Evolutionary conservation across 257 asterid genomes (phyloP).

Genomic region (Ligustrum vulgare): DNA sequence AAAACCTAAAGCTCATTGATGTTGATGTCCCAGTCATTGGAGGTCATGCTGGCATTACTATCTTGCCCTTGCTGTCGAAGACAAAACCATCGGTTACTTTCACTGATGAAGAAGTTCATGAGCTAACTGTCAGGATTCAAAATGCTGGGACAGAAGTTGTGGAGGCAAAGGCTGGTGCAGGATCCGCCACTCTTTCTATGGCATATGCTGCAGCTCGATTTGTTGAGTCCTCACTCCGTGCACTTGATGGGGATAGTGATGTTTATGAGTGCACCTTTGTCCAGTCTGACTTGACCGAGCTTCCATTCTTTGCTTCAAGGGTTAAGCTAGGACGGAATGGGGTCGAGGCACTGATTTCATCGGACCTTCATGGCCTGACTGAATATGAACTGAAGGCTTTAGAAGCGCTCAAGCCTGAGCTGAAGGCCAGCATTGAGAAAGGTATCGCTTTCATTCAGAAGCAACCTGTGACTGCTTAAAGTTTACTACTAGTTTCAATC

Average conservation of each 20-base stretch:
- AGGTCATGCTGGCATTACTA: slow-evolving; percentile 39
- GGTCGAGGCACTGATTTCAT: slow-evolving; percentile 14
- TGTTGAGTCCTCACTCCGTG: slow-evolving; percentile 20
- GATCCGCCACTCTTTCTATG: slow-evolving; percentile 41
- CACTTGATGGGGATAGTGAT: slow-evolving; percentile 18
- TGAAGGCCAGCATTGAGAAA: slow-evolving; percentile 18
- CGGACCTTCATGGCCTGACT: slow-evolving; percentile 12
- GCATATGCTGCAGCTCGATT: slow-evolving; percentile 29
- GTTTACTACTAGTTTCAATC: neutral
- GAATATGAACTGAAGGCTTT: slow-evolving; percentile 14
- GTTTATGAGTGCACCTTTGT: slow-evolving; percentile 14
- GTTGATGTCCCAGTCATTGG: slow-evolving; percentile 39
- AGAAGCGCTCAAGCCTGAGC: slow-evolving; percentile 15
- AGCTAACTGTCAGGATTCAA: slow-evolving; percentile 33
- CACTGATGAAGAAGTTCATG: slow-evolving; percentile 23
- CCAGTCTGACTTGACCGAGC: slow-evolving; percentile 15
- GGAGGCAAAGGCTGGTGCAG: slow-evolving; percentile 41
- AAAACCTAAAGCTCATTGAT: slow-evolving; percentile 29
- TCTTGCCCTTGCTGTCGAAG: slow-evolving; percentile 36
- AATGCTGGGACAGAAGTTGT: slow-evolving; percentile 41
- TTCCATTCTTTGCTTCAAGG: slow-evolving; percentile 21
- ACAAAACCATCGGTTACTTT: slow-evolving; percentile 28
- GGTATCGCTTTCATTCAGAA: slow-evolving; percentile 11
- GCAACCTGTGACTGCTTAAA: slow-evolving; percentile 15
- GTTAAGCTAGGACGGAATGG: slow-evolving; percentile 14